Conservation (phyloP, 164 flowering plant genomes). For the Stephania yunnanensis region DNA sequence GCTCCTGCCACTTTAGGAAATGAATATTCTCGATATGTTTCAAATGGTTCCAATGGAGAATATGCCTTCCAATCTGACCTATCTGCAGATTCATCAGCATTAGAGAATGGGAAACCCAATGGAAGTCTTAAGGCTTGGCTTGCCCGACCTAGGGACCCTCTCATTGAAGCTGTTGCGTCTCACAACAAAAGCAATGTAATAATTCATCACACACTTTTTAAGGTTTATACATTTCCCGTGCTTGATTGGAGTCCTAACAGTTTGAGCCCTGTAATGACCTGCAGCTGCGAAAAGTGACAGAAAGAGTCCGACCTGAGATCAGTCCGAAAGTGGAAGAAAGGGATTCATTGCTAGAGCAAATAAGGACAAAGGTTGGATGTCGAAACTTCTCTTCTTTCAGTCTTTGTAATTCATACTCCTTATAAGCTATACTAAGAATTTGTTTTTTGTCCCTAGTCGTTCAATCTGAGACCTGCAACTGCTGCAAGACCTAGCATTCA, state of each 20-base stretch:
- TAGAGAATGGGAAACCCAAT: slow-evolving; percentile 29
- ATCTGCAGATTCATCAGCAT: slow-evolving; percentile 15
- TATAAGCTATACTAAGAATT: neutral
- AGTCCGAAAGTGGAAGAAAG: slow-evolving; percentile 55
- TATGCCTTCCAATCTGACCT: slow-evolving; percentile 20
- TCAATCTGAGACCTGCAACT: slow-evolving; percentile 77
- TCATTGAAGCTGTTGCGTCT: slow-evolving; percentile 80
- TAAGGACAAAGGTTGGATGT: slow-evolving; percentile 66
- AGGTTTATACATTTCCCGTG: neutral
- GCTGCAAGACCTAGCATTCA: slow-evolving; percentile 59
- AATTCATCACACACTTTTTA: neutral
- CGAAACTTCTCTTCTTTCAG: too few species aligned
- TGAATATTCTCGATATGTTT: slow-evolving; percentile 16
- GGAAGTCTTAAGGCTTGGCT: slow-evolving; percentile 24
- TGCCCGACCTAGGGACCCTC: slow-evolving; percentile 73
- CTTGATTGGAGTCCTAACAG: neutral
- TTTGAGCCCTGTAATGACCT: slow-evolving; percentile 6
- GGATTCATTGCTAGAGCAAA: slow-evolving; percentile 76
- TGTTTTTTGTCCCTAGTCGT: slow-evolving; percentile 48
- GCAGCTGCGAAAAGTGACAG: slow-evolving; percentile 66
- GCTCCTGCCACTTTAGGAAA: slow-evolving; percentile 16
- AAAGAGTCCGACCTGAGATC: slow-evolving; percentile 39
- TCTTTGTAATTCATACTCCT: neutral
- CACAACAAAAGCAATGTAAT: slow-evolving; percentile 83
- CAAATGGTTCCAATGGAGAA: slow-evolving; percentile 24